These are phyloP conservation scores for Rhizomucor miehei DNA, from an alignment of 371 early-diverging fungal species.

Conservation along the genomic window DNA sequence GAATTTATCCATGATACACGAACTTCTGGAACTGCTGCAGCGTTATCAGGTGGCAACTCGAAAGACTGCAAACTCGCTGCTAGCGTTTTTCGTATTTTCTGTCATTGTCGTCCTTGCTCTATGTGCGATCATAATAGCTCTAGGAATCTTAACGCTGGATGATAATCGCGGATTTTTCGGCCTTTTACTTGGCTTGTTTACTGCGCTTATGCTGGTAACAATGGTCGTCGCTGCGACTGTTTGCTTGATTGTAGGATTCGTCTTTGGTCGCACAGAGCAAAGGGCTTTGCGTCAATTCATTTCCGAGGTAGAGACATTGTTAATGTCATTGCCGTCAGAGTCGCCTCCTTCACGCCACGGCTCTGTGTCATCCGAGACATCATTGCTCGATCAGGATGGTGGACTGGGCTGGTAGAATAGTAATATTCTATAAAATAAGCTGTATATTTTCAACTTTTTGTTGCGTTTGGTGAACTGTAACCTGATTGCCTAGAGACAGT, in stretches of 20 bases:
- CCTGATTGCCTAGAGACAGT: no score
- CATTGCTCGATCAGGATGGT: no score
- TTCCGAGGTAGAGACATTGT: conserved; percentile 21
- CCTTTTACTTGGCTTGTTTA: conserved; percentile 9
- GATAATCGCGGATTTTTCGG: conserved; percentile 2
- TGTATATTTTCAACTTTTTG: no score
- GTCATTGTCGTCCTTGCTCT: conserved; percentile 15
- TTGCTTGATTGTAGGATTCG: conserved; percentile 41
- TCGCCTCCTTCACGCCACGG: no score
- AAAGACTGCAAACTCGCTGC: conserved; percentile 13
- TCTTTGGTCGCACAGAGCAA: conserved; percentile 38
- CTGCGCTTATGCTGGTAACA: conserved; percentile 13
- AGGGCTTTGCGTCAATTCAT: conserved; percentile 27
- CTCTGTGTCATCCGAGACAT: no score
- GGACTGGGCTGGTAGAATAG: no score
- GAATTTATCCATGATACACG: conserved; percentile 5
- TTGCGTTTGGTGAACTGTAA: no score
- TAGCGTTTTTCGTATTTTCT: conserved; percentile 10
- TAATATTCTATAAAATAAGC: no score
- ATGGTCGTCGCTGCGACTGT: conserved; percentile 17
- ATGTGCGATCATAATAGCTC: conserved; percentile 10
- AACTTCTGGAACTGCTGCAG: conserved; percentile 16
- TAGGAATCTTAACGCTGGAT: conserved; percentile 2
- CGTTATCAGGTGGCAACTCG: conserved; percentile 16
- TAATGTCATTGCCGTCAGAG: neutral